These are phyloP conservation scores for Zygosaccharomyces bailii DNA, from an alignment of 805 yeast species.

Conservation along the genomic window DNA sequence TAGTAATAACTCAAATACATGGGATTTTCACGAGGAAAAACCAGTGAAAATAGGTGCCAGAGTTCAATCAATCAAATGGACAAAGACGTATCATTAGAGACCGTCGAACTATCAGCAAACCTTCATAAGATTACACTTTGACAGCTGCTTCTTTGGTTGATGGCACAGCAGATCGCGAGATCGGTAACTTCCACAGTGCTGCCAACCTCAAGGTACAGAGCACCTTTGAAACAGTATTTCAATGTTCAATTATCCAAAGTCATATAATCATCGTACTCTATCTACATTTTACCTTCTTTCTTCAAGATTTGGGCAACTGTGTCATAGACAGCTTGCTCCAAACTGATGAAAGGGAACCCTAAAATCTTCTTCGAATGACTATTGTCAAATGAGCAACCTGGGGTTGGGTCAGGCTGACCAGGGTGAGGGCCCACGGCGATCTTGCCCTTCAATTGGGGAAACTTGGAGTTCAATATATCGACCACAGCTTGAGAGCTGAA, in stretches of 20 bases:
- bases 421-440: conserved; percentile 24
- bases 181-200: no score
- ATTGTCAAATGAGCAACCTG: conserved; percentile 19
- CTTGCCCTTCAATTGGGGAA: conserved; percentile 44
- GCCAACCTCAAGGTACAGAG: no score
- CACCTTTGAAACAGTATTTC: neutral
- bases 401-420: conserved; percentile 4
- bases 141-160: no score
- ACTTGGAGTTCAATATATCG: conserved; percentile 35
- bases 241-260: neutral
- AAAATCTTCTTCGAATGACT: conserved; percentile 22
- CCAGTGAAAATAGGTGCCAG: no score
- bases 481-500: conserved; percentile 30
- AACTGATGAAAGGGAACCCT: conserved; percentile 21
- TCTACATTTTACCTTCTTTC: neutral
- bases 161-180: no score
- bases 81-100: no score
- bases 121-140: no score
- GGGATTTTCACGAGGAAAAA: no score
- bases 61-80: no score
- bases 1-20: no score
- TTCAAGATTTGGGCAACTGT: conserved; percentile 25
- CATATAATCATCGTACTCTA: neutral
- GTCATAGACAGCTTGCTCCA: conserved; percentile 23
- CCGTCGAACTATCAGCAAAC: no score